Base-by-base conservation (phyloP, 768 basidiomycete species). In the Gautieria morchelliformis region DNA sequence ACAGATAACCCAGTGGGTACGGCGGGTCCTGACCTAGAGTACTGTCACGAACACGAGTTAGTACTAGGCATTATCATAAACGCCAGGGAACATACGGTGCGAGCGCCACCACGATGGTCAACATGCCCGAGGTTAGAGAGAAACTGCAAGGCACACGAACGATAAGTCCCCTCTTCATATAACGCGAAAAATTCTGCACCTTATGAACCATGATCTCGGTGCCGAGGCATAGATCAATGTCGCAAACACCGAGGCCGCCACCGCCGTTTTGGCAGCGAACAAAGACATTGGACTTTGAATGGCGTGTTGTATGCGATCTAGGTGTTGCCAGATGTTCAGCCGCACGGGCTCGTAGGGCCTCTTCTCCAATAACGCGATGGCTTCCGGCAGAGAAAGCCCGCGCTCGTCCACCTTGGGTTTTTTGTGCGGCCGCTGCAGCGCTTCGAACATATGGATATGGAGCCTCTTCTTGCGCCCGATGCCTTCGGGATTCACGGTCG, bases 61-160 rank as follows among this genome's bases (percentile, higher is more conserved):
- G 56, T 37, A n/a, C 57, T 35, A 27, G 52, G 53, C 35, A 19
- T 7, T 30, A 14, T 9, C 22, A 35, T 46, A 15, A 39, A 48
- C 35, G 22, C 45, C 60, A 64, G 62, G 63, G 3, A 66, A 58
- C 12, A 63, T 52, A 65, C 5, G 68, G 68, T 14, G 67, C 58
- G 37, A 70, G 57, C 4, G 67, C 68, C 39, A 69, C 66, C 27
- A 68, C 62, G 24, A 70, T 60, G 3, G 69, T 70, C 37, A 70
- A 58, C 22, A 69, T 54, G 10, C 68, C 67, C 5, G 62, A 59
- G 0, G 66, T 68, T 30, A 70, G 44, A 32, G 58, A 56, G 48
- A 65, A 68, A 42, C 51, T 52, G 17, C 3, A 33, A 52, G 37
- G 33, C 8, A 39, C 6, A 37, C 10, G 19, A 22, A 37, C 2